Evolutionary conservation across 1,284 basidiomycete species (phyloP).

Genomic region (Schizophyllum amplum): DNA sequence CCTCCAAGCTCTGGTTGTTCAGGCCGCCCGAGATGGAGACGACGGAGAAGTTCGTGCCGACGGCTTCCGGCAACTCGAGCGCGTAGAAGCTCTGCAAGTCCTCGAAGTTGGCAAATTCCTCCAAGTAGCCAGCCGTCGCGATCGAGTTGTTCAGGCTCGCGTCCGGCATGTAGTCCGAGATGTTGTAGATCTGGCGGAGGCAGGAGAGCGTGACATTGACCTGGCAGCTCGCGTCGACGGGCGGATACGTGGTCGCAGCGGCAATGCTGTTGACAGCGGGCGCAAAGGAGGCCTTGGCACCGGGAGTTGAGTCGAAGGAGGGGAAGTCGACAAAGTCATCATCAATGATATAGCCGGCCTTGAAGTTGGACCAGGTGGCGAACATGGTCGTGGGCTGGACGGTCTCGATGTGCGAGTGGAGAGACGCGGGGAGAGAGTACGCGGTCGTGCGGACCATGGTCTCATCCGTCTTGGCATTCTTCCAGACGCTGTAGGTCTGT

Average conservation of each 20-base stretch:
- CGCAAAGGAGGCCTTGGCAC: constrained; percentile 10
- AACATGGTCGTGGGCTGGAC: constrained; percentile 74
- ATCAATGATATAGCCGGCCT: constrained; percentile 25
- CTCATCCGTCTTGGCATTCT: constrained; percentile 43
- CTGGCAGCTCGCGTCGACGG: constrained; percentile 46
- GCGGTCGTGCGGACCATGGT: constrained; percentile 53
- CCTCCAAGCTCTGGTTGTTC: constrained; percentile 47
- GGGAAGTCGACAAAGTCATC: neutral
- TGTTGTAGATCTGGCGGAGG: constrained; percentile 43
- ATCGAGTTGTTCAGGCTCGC: constrained; percentile 35
- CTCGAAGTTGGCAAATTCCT: constrained; percentile 44
- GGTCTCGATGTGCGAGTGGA: constrained; percentile 60
- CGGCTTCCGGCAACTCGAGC: constrained; percentile 37
- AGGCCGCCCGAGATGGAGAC: constrained; percentile 47
- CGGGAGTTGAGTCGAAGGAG: constrained; percentile 1
- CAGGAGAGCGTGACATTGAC: constrained; percentile 43
- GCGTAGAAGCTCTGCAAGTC: constrained; percentile 47
- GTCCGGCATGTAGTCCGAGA: constrained; percentile 31
- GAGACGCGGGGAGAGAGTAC: constrained; percentile 57
- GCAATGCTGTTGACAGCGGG: constrained; percentile 11
- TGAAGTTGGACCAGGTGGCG: constrained; percentile 39
- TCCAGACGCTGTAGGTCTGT: constrained; percentile 60
- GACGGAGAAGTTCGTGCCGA: constrained; percentile 34
- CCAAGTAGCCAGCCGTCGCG: constrained; percentile 47
- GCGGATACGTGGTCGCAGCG: constrained; percentile 8